Evolutionary conservation across 371 early-diverging fungal genomes (phyloP).

Genomic region (Blastocladiella emersonii): DNA sequence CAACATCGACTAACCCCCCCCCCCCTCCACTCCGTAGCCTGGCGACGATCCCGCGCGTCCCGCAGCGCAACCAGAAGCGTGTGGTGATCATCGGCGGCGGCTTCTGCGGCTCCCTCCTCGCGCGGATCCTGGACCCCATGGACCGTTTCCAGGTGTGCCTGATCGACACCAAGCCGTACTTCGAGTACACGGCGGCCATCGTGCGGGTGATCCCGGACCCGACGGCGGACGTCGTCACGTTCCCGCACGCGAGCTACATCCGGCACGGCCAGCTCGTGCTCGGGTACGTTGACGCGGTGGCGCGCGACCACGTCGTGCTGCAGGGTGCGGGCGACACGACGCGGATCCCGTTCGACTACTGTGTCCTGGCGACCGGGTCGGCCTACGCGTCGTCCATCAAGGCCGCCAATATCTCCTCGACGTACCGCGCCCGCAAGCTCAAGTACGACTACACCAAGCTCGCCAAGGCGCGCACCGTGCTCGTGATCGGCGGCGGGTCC

Average conservation of each 20-base stretch:
- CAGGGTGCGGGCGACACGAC: constrained; percentile 18
- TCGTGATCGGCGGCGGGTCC: constrained; percentile 22
- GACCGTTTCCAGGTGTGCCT: neutral
- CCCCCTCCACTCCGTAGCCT: too few relatives aligned
- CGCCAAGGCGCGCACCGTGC: constrained; percentile 16
- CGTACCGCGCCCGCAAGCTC: constrained; percentile 19
- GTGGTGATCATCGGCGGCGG: constrained; percentile 5
- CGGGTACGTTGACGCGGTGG: neutral
- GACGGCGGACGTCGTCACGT: neutral
- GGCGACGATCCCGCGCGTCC: too few relatives aligned
- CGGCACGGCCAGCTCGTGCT: neutral
- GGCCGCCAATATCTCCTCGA: constrained; percentile 23
- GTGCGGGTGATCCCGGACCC: neutral
- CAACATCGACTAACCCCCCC: neutral
- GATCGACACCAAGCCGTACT: constrained; percentile 5
- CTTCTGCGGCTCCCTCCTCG: constrained; percentile 1
- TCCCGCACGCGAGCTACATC: neutral
- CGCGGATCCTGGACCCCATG: neutral
- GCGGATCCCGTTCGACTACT: constrained; percentile 47
- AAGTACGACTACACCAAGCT: constrained; percentile 14
- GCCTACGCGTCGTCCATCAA: constrained; percentile 35
- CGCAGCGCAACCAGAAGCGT: neutral
- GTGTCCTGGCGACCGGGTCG: constrained; percentile 54
- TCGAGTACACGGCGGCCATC: neutral
- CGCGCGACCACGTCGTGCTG: neutral